Evolutionary conservation across 306 rosid species (phyloP), one percentile per base, ranked within the genome.

Genomic region (Arachis hypogaea): DNA sequence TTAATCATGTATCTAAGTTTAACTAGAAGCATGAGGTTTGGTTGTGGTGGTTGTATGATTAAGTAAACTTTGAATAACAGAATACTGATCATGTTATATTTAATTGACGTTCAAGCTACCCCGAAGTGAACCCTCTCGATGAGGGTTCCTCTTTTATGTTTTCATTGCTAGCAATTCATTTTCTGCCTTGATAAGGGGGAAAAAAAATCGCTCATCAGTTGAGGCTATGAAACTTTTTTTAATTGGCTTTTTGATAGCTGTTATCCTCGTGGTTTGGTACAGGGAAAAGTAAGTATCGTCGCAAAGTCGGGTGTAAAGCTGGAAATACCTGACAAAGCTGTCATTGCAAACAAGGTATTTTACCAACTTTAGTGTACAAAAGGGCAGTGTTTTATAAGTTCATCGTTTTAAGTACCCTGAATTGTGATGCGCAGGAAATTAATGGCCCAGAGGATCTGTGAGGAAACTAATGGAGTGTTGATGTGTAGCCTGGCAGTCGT

Each of bases 241-340:
- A 46, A 54, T 51, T 69, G 11, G 14, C 49, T 40, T 54, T 38
- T 73, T 77, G 44, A 66, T 52, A 41, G 61, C 29, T 69, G 68
- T 57, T 59, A 38, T 69, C 55, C 52, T 68, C 14, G 14, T 52
- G 84, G 77, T 73, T 57, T 33, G 61, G 54, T 41, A 41, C 73
- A 92, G 97, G 97, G 97, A 14, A 87, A 89, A 63, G 96, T 92
- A 52, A 85, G 47, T 14, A 64, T 89, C 60, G 64, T 74, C 0
- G 96, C 88, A 40, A 87, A 87, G 70, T 47, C 89, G 0, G 93
- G 85, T 49, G 82, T 67, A 72, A 89, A 86, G 82, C 72, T 92
- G 77, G 92, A 82, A 60, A 82, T 92, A 66, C 92, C 97, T 41
- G 89, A 89, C 10, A 84, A 85, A 3, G 77, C 90, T 33, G 83